Conservation (phyloP, 768 basidiomycete genomes). For the Sistotremastrum suecicum region DNA sequence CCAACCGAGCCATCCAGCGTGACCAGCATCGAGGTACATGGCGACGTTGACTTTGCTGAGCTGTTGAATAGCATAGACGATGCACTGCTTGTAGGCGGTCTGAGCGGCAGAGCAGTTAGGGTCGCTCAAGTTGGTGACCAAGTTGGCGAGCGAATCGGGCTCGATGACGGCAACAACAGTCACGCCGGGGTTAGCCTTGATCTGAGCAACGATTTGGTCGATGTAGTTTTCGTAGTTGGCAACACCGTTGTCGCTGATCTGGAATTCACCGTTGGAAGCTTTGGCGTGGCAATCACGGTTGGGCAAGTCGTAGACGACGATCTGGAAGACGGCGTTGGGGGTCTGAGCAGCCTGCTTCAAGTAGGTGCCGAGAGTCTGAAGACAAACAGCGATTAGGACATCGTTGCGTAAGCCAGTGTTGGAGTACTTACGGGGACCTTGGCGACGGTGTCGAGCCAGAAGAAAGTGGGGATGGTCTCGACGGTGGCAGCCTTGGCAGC, state of each 20-base stretch:
- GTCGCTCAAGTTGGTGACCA: constrained; percentile 54
- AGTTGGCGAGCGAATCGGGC: constrained; percentile 53
- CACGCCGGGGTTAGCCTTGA: constrained; percentile 43
- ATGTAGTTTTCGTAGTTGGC: constrained; percentile 47
- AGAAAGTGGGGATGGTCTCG: constrained; percentile 48
- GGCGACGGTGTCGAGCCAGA: constrained; percentile 42
- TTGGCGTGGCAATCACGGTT: constrained; percentile 54
- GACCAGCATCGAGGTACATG: constrained; percentile 49
- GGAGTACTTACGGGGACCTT: constrained; percentile 25
- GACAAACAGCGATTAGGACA: too few species aligned
- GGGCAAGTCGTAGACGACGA: constrained; percentile 38
- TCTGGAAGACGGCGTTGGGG: constrained; percentile 27
- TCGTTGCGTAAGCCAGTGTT: too few species aligned
- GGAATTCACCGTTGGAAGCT: constrained; percentile 55
- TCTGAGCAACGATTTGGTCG: constrained; percentile 43
- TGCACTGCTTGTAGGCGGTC: constrained; percentile 24
- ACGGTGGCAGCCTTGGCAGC: constrained; percentile 37
- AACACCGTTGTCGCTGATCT: constrained; percentile 39
- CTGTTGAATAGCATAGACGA: constrained; percentile 31
- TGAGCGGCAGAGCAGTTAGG: constrained; percentile 40
- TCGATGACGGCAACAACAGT: constrained; percentile 52
- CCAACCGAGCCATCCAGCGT: constrained; percentile 54
- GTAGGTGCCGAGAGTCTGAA: constrained; percentile 32
- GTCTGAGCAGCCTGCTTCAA: constrained; percentile 35
- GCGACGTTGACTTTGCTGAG: constrained; percentile 41